Percentiles rank a stretch among this genome's conserved stretches.
These are phyloP conservation scores for Cucurbita maxima DNA, from an alignment of 306 rosid genomes.

Conservation along the genomic window DNA sequence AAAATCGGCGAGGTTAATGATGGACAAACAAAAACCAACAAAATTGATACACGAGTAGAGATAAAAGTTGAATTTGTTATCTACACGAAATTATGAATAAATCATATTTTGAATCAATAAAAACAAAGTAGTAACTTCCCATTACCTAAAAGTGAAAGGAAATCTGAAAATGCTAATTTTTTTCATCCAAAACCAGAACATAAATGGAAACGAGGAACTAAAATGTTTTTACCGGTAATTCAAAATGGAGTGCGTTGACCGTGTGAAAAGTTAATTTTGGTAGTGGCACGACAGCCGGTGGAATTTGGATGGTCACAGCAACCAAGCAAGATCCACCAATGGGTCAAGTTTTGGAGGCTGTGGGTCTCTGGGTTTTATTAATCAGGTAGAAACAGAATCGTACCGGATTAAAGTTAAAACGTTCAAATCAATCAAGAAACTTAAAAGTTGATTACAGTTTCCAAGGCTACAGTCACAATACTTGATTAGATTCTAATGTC, in stretches of 20 bases:
- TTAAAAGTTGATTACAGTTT: neutral
- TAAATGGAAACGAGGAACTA: too few relatives aligned
- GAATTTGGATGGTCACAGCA: neutral
- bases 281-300: neutral
- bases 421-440: neutral
- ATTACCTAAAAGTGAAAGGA: too few relatives aligned
- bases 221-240: neutral
- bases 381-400: neutral
- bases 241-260: neutral
- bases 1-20: too few relatives aligned
- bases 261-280: neutral
- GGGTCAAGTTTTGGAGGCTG: neutral
- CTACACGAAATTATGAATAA: too few relatives aligned
- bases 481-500: slow-evolving; percentile 3
- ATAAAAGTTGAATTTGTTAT: too few relatives aligned
- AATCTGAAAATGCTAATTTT: too few relatives aligned
- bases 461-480: neutral
- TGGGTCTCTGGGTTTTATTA: neutral
- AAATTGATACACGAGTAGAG: too few relatives aligned
- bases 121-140: too few relatives aligned
- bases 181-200: too few relatives aligned
- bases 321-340: neutral
- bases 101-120: too few relatives aligned
- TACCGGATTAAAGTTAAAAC: neutral
- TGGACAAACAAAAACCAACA: too few relatives aligned